A percentile compares a stretch with the other conserved stretches of the same genome.
Conservation (phyloP, 1,284 basidiomycete species). For the Jaminaea rosea region DNA sequence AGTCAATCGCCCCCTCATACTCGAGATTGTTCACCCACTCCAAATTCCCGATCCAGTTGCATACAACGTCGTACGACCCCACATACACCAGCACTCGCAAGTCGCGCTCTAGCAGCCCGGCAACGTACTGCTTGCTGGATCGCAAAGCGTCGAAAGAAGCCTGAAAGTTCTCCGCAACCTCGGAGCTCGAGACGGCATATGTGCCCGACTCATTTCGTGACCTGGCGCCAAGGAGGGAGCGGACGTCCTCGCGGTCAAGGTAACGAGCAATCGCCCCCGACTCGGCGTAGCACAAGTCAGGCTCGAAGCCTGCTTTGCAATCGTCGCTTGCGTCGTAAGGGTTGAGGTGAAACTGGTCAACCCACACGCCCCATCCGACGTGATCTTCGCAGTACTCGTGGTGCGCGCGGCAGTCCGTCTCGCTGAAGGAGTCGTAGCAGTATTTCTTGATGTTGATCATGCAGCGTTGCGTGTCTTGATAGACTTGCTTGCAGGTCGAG, state of each 20-base stretch:
- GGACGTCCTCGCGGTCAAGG: constrained; percentile 33
- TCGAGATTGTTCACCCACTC: constrained; percentile 21
- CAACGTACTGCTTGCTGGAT: constrained; percentile 53
- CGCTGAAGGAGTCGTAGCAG: background rate
- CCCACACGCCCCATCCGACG: no score
- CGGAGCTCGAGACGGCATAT: constrained; percentile 8
- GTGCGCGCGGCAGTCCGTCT: background rate
- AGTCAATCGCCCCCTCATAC: constrained; percentile 9
- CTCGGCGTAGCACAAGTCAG: constrained; percentile 29
- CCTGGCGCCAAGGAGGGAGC: constrained; percentile 24
- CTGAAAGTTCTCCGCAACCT: constrained; percentile 17
- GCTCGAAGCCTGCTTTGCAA: constrained; percentile 3
- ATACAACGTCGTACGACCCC: constrained; percentile 50
- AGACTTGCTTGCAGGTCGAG: constrained; percentile 20
- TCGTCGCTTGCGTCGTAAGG: constrained; percentile 37
- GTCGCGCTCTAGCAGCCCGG: constrained; percentile 64
- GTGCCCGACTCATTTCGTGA: constrained; percentile 23
- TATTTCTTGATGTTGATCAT: background rate
- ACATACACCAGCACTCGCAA: constrained; percentile 65
- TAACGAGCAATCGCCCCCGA: constrained; percentile 30
- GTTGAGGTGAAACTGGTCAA: no score
- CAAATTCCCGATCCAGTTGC: constrained; percentile 31
- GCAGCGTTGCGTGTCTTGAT: constrained; percentile 8
- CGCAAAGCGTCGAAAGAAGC: constrained; percentile 13
- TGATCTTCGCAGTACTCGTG: background rate